These are phyloP conservation scores for Mortierella sp. DNA, from an alignment of 371 early-diverging fungal species.

Conservation along the genomic window DNA sequence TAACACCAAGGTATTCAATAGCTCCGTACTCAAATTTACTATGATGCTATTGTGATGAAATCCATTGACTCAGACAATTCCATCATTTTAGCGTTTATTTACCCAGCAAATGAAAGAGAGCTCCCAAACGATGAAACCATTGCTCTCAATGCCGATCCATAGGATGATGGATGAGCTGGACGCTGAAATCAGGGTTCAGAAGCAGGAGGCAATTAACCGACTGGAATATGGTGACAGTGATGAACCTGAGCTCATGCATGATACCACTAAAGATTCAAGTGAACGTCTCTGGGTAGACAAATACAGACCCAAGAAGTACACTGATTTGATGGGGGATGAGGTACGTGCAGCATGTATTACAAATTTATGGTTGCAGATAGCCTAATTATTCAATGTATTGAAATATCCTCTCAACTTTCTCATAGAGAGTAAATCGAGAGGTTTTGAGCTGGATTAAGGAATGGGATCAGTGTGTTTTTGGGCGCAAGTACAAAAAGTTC, in stretches of 20 bases:
- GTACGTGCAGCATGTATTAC: slow-evolving; percentile 54
- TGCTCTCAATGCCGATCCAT: slow-evolving; percentile 58
- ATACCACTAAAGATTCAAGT: slow-evolving; percentile 8
- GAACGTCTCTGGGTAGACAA: slow-evolving; percentile 92
- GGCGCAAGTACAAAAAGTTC: slow-evolving; percentile 48
- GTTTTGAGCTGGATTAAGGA: slow-evolving; percentile 94
- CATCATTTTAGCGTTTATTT: slow-evolving; percentile 7
- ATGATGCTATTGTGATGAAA: neutral
- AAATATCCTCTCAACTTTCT: neutral
- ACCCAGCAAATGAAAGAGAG: slow-evolving; percentile 13
- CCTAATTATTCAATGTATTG: neutral
- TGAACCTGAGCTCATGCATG: slow-evolving; percentile 7
- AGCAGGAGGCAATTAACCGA: slow-evolving; percentile 49
- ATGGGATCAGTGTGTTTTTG: slow-evolving; percentile 97
- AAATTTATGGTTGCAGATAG: neutral
- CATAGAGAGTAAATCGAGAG: slow-evolving; percentile 82
- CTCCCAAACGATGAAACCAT: slow-evolving; percentile 10
- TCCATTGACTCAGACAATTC: neutral
- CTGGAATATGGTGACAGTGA: slow-evolving; percentile 23
- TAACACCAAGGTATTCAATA: slow-evolving; percentile 18
- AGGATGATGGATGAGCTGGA: slow-evolving; percentile 62
- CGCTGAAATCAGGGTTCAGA: slow-evolving; percentile 42
- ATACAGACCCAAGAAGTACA: slow-evolving; percentile 84
- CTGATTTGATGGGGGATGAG: slow-evolving; percentile 96
- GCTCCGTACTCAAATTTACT: neutral